Evolutionary conservation across 2,329 filamentous ascomycete species (phyloP), one percentile per base, ranked within the genome.

Genomic region (Colletotrichum aenigma): DNA sequence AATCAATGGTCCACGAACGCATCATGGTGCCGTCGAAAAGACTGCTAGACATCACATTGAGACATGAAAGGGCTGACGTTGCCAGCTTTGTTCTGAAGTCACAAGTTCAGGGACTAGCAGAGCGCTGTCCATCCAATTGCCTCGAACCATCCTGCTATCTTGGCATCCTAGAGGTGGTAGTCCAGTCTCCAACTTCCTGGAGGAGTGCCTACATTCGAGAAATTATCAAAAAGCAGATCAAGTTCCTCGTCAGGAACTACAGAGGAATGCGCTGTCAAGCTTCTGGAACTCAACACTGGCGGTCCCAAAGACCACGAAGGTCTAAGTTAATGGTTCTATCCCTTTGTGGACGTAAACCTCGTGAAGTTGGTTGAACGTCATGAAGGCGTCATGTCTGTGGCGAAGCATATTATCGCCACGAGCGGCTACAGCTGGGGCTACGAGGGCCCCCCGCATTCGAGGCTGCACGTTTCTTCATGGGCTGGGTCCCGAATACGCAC

Each of bases 1-100:
- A 52, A 0, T 52, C 0, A 0, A 52, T 52, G 43, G n/a, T 52
- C n/a, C 0, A 13, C 43, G 0, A 52, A 13, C 43, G 43, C n/a
- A 52, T 52, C 43, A 21, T 52, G 43, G 10, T 52, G n/a, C 43
- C 43, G n/a, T 52, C 43, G 43, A 21, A 21, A 21, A 13, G n/a
- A 48, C n/a, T 52, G 43, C n/a, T 52, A 0, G 38, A 48, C 9
- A n/a, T 48, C 18, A 18, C 38, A 0, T n/a, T 48, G 38, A 48
- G 18, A n/a, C 5, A 48, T n/a, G 38, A 6, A 48, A 48, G 38
- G 0, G 38, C 9, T 6, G 18, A n/a, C 0, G 9, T 7, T 0
- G 38, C 0, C 38, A 48, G 38, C 18, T n/a, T 48, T 18, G 0
- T 48, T 5, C 18, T 48, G 38, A 12, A 48, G 5, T 48, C 9